Base-by-base conservation (phyloP, 1,284 basidiomycete species). In the Ganoderma leucocontextum region DNA sequence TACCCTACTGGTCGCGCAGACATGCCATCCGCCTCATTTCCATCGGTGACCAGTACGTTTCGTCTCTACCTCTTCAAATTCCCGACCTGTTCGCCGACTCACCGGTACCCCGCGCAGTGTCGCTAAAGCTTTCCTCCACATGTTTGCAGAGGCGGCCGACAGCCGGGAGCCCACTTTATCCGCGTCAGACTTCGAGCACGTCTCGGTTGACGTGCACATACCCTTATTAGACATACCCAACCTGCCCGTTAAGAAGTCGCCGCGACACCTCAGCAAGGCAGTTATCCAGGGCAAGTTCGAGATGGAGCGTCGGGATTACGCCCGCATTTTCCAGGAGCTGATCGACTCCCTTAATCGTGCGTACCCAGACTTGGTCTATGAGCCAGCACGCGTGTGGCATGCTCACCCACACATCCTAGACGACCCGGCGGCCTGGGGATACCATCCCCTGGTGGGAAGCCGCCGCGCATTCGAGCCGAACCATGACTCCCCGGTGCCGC, bases 211-310 rank as follows among this genome's bases (percentile, higher is more conserved):
- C 70, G 76, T 79, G 9, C 79, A 81, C 71, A 75, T 78, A 8
- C 82, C 81, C 5, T 74, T 82, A 5, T 70, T 82, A 25, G 76
- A 81, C 67, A 68, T 82, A 8, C 76, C 77, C 12, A 63, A 77
- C 36, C 65, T 78, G 19, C 75, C 74, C 0, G 69, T 72, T 19
- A 77, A 73, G 25, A 10, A 65, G 17, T 63, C 66, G 9, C 67
- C 68, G 10, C 68, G 76, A 7, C 64, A 70, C 6, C 76, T 83
- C 55, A 77, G 78, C 7, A 78, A 77, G 62, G 81, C 79, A 2
- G 81, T 81, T 61, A 81, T 83, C 25, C 81, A 82, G 70, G 81
- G 81, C 36, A 78, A 74, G 4, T 81, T 82, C 63, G 71, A 73
- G 22, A 39, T 72, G 7, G 75, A 75, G 13, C 76, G 80, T 29